A percentile compares a stretch with the other conserved stretches of the same genome.
Conservation (phyloP, 148 eudicot species). For the Vaccinium vitisidaea region DNA sequence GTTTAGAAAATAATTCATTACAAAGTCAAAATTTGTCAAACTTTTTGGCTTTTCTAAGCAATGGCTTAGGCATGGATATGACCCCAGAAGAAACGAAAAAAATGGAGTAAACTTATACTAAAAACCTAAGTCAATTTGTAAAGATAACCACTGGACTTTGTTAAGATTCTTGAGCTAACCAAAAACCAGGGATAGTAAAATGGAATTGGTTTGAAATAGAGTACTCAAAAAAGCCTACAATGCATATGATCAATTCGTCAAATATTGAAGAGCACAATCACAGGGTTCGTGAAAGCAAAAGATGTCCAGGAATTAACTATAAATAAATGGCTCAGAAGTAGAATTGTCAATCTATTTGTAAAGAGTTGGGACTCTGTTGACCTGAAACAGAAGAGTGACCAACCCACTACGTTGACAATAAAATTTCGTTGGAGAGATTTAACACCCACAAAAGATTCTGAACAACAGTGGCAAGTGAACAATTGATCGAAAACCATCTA, state of each 20-base stretch:
- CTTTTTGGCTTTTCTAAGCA: background rate
- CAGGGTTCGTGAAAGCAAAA: background rate
- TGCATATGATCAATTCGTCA: background rate
- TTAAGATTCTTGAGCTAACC: background rate
- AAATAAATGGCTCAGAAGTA: background rate
- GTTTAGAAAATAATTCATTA: background rate
- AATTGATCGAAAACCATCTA: background rate
- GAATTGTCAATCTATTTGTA: background rate
- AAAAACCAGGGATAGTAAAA: background rate
- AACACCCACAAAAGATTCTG: background rate
- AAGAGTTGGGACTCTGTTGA: background rate
- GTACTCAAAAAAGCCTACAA: background rate
- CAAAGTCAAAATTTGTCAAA: background rate
- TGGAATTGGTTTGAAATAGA: background rate
- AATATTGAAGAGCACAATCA: background rate
- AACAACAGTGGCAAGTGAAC: slow-evolving; percentile 3
- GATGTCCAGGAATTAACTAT: background rate
- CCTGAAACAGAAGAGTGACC: background rate
- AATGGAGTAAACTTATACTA: background rate
- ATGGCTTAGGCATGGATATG: background rate
- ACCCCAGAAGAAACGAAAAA: background rate
- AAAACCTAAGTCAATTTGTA: background rate
- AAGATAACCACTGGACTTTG: background rate
- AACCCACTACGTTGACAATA: background rate
- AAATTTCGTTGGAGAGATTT: background rate